Base-by-base conservation (phyloP, 108 stramenopile genomes). In the Fragilaria crotonensis region DNA sequence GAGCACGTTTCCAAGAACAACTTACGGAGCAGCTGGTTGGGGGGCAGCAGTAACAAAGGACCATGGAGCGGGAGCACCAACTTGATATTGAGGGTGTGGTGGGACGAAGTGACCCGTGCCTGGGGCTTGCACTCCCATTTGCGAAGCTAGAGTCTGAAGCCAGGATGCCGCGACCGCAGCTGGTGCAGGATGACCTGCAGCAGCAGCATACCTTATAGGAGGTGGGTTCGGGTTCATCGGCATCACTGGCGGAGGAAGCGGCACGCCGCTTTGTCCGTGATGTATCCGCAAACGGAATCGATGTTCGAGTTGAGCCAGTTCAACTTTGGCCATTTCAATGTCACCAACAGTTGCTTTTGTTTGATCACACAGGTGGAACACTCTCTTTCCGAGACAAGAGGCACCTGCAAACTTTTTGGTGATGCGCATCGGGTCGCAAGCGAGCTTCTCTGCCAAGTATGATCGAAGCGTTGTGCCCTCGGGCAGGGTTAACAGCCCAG, bases 381-480 rank as follows among this genome's bases (percentile, higher is more conserved):
- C 86, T 33, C 86, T 69, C 57, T 93, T 84, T 17, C 94, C 94
- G 9, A 97, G 76, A 62, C 94, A 95, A 28, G 89, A 73, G 25
- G 94, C 88, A 5, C 97, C 97, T 7, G 94, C 86, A 62, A 84
- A 96, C 69, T 98, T 98, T 70, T 98, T 98, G 22, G 97, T 97
- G 65, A 98, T 96, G 1, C 97, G 75, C 96, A 96, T 96, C 3
- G 97, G 97, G 68, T 96, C 94, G 63, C 97, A 98, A 49, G 89
- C 80, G 11, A 98, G 78, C 73, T 95, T 95, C 52, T 95, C 87
- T 23, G 97, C 95, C n/a, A 98, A 75, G 59, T 93, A 96, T 0
- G 92, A 80, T 27, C 97, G 71, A 14, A 96, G 80, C 2, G 96
- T 96, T 30, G 81, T 72, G 26, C 96, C 96, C 27, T 96, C 95